phyloP scores from a whole-genome alignment of 2,329 filamentous ascomycete genomes.

The Onygenales sp. region DNA sequence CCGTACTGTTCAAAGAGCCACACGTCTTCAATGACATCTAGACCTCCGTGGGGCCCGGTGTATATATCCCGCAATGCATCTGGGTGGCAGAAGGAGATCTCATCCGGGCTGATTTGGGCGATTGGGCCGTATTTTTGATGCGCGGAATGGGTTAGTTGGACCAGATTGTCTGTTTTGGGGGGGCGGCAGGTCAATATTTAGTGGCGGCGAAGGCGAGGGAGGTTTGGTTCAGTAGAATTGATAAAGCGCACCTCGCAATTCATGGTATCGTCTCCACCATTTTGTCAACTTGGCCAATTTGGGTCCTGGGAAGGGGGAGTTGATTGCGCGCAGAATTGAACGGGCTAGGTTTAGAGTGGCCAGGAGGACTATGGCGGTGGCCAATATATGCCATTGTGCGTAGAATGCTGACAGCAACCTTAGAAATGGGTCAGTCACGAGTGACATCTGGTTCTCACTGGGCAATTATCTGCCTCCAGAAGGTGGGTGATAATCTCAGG shows the following conservation, averaged over 20 bases:
- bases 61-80: conserved; percentile 13
- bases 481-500: too few species aligned
- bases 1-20: conserved; percentile 10
- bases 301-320: conserved; percentile 12
- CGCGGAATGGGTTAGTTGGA: not conserved
- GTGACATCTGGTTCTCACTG: too few species aligned
- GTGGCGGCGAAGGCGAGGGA: not conserved
- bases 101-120: conserved; percentile 8
- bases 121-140: conserved; percentile 12
- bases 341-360: not conserved
- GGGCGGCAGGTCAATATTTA: too few species aligned
- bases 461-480: too few species aligned
- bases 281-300: conserved; percentile 10
- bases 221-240: too few species aligned
- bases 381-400: not conserved
- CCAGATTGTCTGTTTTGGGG: not conserved
- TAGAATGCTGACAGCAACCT: too few species aligned
- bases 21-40: conserved; percentile 5
- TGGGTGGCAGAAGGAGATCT: conserved; percentile 12
- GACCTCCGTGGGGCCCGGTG: conserved; percentile 8
- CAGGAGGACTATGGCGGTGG: not conserved
- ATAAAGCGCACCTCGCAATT: conserved; percentile 7
- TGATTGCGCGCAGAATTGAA: conserved; percentile 3
- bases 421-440: too few species aligned
- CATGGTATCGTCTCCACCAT: conserved; percentile 9